Conservation (phyloP, 2,329 filamentous ascomycete species). For the Alternaria triticina region DNA sequence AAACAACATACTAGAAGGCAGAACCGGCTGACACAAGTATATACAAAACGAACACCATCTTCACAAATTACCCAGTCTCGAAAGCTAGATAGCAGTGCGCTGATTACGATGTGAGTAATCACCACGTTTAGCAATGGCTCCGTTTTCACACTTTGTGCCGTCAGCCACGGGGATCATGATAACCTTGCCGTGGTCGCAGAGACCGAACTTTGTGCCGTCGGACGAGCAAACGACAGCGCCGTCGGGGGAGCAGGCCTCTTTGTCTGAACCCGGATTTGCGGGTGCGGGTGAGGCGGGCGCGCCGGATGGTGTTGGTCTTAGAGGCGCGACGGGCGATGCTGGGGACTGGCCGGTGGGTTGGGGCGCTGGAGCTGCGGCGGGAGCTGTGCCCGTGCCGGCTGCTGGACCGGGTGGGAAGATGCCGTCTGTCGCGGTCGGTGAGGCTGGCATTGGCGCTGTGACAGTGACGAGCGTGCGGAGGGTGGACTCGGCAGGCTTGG, state of each 20-base stretch:
- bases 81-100: constrained; percentile 5
- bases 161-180: constrained; percentile 49
- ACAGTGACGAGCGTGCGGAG: constrained; percentile 33
- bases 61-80: background rate
- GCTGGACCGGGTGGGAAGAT: background rate
- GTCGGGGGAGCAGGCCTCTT: constrained; percentile 38
- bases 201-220: constrained; percentile 44
- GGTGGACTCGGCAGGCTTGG: constrained; percentile 17
- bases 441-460: constrained; percentile 22
- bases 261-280: background rate
- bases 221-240: constrained; percentile 49
- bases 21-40: background rate
- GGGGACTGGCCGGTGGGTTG: background rate
- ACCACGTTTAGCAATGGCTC: constrained; percentile 42
- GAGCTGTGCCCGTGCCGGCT: background rate
- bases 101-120: constrained; percentile 20
- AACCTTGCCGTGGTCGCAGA: constrained; percentile 50
- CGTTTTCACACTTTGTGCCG: constrained; percentile 52
- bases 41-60: background rate
- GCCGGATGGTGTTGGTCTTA: background rate
- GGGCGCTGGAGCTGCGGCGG: background rate
- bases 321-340: background rate
- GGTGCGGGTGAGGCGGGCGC: constrained; percentile 4
- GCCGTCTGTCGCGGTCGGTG: background rate
- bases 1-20: background rate